Evolutionary conservation across 2,329 filamentous ascomycete species (phyloP).

Genomic region (Biscogniauxia mediterranea): DNA sequence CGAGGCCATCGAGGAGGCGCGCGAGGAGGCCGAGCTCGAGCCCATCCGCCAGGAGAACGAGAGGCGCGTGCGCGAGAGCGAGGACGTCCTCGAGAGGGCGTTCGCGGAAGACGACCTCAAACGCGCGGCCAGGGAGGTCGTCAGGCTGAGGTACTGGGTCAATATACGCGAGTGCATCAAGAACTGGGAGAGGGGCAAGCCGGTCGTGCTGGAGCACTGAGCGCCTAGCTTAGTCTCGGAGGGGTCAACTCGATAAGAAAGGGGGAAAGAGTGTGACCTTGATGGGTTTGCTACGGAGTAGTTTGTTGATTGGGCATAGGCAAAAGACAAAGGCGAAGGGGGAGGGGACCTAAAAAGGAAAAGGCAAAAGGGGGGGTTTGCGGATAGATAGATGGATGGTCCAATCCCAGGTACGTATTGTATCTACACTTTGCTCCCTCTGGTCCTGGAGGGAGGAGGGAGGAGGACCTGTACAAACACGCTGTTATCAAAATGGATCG

Average conservation of each 20-base stretch:
- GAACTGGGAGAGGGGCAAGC: slow-evolving; percentile 79
- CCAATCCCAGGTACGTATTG: no score
- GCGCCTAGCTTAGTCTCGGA: no score
- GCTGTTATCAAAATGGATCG: no score
- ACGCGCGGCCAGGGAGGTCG: slow-evolving; percentile 67
- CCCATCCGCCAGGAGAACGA: slow-evolving; percentile 65
- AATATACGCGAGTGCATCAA: slow-evolving; percentile 79
- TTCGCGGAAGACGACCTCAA: slow-evolving; percentile 67
- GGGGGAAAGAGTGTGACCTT: no score
- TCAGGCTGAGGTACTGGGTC: slow-evolving; percentile 84
- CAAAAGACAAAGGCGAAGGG: not conserved
- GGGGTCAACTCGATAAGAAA: no score
- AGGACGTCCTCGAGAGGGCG: slow-evolving; percentile 58
- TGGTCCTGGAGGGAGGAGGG: no score
- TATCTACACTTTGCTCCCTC: no score
- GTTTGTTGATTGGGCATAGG: not conserved
- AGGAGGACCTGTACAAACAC: no score
- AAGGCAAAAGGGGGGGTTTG: no score
- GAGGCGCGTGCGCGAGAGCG: slow-evolving; percentile 60
- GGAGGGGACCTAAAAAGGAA: no score
- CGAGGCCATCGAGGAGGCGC: slow-evolving; percentile 71
- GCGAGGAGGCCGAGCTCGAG: slow-evolving; percentile 62
- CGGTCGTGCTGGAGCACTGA: slow-evolving; percentile 53
- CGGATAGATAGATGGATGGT: no score
- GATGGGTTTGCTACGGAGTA: no score